Evolutionary conservation across 306 rosid species (phyloP).

Genomic region (Lagenaria siceraria): DNA sequence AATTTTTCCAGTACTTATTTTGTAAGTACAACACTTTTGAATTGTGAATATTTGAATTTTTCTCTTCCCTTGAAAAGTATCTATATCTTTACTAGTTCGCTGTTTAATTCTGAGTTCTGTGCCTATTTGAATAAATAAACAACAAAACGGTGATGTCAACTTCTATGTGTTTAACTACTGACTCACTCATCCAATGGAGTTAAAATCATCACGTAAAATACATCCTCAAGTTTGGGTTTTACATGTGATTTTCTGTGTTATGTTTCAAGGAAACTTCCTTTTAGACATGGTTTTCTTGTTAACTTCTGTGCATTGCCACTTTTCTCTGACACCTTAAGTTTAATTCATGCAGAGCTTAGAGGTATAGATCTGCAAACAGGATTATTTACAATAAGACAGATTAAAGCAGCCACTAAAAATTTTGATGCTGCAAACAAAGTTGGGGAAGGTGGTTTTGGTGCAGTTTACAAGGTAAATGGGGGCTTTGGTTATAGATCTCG

Average conservation of each 20-base stretch:
- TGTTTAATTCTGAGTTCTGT: not conserved
- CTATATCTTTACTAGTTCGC: not conserved
- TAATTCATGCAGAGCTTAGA: slow-evolving; percentile 44
- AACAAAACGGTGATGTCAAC: not conserved
- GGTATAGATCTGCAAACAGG: slow-evolving; percentile 80
- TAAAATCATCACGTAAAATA: not conserved
- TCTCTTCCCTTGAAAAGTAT: not conserved
- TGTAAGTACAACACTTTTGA: not conserved
- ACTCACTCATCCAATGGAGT: not conserved
- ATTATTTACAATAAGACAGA: slow-evolving; percentile 64
- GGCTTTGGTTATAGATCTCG: not conserved
- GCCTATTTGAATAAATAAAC: not conserved
- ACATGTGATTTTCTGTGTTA: not conserved
- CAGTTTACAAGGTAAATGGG: slow-evolving; percentile 66
- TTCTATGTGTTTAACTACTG: not conserved
- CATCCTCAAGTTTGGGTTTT: not conserved
- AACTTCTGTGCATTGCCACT: not conserved
- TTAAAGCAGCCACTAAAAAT: slow-evolving; percentile 71
- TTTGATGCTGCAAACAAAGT: slow-evolving; percentile 63
- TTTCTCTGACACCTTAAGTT: not conserved
- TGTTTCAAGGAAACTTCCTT: not conserved
- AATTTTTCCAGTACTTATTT: not conserved
- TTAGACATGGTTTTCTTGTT: not conserved
- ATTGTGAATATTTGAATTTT: not conserved
- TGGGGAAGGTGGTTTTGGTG: slow-evolving; percentile 95